Evolutionary conservation across 2,329 filamentous ascomycete species (phyloP), one percentile per base, ranked within the genome.

Genomic region (Lecanosticta acicola): DNA sequence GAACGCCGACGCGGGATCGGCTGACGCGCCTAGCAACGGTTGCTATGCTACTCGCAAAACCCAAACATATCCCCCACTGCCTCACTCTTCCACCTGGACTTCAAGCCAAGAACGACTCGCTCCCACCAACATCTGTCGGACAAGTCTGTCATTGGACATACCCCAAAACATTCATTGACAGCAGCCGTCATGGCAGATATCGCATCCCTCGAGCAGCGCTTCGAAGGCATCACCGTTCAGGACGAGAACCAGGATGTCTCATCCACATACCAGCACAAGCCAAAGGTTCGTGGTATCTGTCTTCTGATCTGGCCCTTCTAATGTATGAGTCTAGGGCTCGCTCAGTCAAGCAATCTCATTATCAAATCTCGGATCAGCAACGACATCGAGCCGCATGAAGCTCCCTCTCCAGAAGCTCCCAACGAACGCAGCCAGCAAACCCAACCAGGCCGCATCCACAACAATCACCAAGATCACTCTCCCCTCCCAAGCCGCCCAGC

Each of bases 181-280:
- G 37, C 38, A 46, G 21, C 39, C 44, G 45, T 7, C 35, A 64
- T 64, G 62, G 59, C 61, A 35, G 80, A 90, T 54, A 79, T 85
- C 48, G 80, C 86, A 58, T 81, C 80, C 41, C 76, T 97, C 38
- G 91, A 96, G 71, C 76, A 85, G 69, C 86, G 87, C 60, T 87
- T 97, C 63, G 89, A 95, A 80, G 84, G 83, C 68, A 80, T 96
- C 71, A 84, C 86, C 16, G 87, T 96, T 52, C 84, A 86, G 59
- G 90, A 96, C 63, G 90, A 95, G 69, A 94, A 91, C 63, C 84
- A 71, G 46, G 69, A 72, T 46, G 63, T 87, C 48, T 53, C 50
- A 46, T 51, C 47, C 32, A 34, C 47, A 16, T 49, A 45, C 19
- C 83, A 85, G 65, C 74, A 80, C 56, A 94, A 94, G 70, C 68